Evolutionary conservation across 352 stramenopile genomes (phyloP).

Genomic region (Phytophthora idaei): DNA sequence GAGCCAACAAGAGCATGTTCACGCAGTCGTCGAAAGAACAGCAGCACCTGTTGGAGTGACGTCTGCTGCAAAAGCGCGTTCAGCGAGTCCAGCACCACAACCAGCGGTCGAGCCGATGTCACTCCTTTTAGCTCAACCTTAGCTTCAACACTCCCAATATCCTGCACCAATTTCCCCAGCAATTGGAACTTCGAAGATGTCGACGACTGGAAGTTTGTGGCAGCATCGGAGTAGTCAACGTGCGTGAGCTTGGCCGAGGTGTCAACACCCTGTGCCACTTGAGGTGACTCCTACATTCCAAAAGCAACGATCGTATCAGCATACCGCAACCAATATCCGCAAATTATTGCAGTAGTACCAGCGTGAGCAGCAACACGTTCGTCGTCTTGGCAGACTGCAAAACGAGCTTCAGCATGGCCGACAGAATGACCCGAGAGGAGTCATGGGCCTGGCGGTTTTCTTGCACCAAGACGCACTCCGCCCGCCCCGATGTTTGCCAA

Average conservation of each 20-base stretch:
- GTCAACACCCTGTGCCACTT: constrained; percentile 16
- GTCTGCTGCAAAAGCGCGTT: constrained; percentile 63
- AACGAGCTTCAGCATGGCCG: constrained; percentile 41
- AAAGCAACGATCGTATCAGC: background rate
- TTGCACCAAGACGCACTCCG: constrained; percentile 68
- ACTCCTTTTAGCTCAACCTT: constrained; percentile 5
- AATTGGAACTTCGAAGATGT: constrained; percentile 17
- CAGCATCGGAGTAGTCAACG: constrained; percentile 51
- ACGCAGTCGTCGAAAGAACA: constrained; percentile 49
- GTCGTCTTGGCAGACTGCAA: constrained; percentile 40
- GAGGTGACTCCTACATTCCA: constrained; percentile 34
- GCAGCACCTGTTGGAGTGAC: constrained; percentile 47
- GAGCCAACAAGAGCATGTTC: constrained; percentile 42
- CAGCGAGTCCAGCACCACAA: constrained; percentile 72
- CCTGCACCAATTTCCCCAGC: constrained; percentile 30
- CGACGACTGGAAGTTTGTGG: constrained; percentile 28
- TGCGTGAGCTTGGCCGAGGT: constrained; percentile 42
- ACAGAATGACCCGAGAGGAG: constrained; percentile 59
- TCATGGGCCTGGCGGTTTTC: constrained; percentile 60
- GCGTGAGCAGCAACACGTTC: constrained; percentile 41
- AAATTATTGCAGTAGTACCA: constrained; percentile 26
- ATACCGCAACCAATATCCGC: background rate
- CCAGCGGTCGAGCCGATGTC: constrained; percentile 39
- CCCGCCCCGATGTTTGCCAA: constrained; percentile 41
- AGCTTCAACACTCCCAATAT: constrained; percentile 34